Evolutionary conservation across 768 basidiomycete genomes (phyloP), one percentile per base, ranked within the genome.

Genomic region (Termitomyces sp.): DNA sequence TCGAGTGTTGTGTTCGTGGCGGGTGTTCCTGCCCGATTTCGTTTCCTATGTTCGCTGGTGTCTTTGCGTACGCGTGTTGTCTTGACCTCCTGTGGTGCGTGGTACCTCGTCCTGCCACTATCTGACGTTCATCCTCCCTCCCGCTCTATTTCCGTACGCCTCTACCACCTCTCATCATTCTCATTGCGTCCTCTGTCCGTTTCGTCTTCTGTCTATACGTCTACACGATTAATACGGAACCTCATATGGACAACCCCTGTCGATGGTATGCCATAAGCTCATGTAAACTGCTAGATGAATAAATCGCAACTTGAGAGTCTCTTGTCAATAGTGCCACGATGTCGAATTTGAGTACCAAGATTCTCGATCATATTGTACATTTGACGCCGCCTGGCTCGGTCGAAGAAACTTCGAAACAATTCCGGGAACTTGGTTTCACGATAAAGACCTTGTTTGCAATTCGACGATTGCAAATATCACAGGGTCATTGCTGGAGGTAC

Each of bases 321-420:
- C 35, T 37, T 38, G 7, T 14, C 35, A 17, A 38, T 17, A 40
- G 26, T 19, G 38, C 23, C 47, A 53, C 28, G 54, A 23, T 58
- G 57, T 37, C 52, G 1, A 51, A 40, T 23, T 15, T 43, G 19
- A 68, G 56, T 44, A 78, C 68, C 30, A 64, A 65, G n/a, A 71
- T 64, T 11, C 67, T 89, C 11, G 88, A 90, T 60, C 88, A 90
- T 60, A 81, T 90, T 55, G 78, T 90, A 0, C 82, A 89, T 65
- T 73, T 90, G n/a, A 84, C 84, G 0, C 82, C 86, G 0, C 83
- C 86, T 1, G 84, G 80, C 0, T 74, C 81, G 0, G 72, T 89
- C 10, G 65, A 75, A 19, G 67, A 77, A 35, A 77, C 75, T 21
- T 72, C 81, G 0, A 66, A 77, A 21, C 78, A 81, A 46, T 89